These are phyloP conservation scores for Aspergillus persii DNA, from an alignment of 2,329 filamentous ascomycete species.

Conservation along the genomic window DNA sequence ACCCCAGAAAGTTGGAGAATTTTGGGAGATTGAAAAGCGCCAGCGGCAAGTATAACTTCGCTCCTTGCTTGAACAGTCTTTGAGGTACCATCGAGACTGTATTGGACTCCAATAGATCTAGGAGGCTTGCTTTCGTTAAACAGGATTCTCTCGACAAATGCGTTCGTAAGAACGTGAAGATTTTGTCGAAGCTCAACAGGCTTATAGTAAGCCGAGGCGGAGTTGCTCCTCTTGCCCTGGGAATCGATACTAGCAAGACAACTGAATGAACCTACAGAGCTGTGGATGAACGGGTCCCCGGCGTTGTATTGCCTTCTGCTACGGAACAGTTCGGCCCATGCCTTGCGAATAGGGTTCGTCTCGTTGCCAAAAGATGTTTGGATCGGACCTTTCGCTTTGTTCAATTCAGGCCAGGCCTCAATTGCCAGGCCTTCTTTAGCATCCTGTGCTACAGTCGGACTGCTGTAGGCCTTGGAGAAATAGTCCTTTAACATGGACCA, in stretches of 20 bases:
- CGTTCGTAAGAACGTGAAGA: conserved; percentile 3
- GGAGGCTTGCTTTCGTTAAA: conserved; percentile 4
- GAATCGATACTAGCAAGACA: conserved; percentile 5
- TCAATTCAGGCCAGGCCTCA: conserved; percentile 3
- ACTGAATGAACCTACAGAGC: conserved; percentile 6
- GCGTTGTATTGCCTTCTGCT: conserved; percentile 1
- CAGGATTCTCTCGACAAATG: conserved; percentile 3
- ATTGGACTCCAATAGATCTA: conserved; percentile 4
- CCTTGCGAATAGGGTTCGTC: conserved; percentile 3
- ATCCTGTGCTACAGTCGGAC: conserved; percentile 3
- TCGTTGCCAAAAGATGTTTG: conserved; percentile 4
- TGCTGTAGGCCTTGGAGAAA: conserved; percentile 1
- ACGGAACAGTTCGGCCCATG: conserved; percentile 6
- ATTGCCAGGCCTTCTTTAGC: conserved; percentile 3
- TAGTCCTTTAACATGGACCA: conserved; percentile 4
- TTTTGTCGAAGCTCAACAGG: conserved; percentile 5
- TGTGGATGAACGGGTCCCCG: conserved; percentile 4
- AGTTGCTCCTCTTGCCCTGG: conserved; percentile 3
- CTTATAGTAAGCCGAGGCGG: conserved; percentile 4
- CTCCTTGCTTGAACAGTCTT: conserved; percentile 4
- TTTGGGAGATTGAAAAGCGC: conserved; percentile 36
- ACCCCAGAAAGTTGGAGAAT: conserved; percentile 52
- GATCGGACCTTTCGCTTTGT: conserved; percentile 5
- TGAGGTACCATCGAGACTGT: neutral
- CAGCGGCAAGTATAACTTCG: conserved; percentile 6